Evolutionary conservation across 2,329 filamentous ascomycete species (phyloP), one percentile per base, ranked within the genome.

Genomic region (Alternaria arborescens): DNA sequence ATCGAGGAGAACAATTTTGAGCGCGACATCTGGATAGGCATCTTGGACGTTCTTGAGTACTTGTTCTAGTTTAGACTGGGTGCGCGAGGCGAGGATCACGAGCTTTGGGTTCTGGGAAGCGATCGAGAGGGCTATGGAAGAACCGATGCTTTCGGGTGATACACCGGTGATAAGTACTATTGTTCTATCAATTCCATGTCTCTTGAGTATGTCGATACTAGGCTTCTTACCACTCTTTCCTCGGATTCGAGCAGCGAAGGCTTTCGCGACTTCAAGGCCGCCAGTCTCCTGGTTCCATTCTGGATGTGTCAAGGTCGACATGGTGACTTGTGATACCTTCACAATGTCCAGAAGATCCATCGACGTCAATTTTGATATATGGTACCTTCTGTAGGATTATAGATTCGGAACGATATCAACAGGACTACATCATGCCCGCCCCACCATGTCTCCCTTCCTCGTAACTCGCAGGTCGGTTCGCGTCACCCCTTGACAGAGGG

Each of bases 81-180:
- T 83, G 52, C 85, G 84, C 18, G 82, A 82, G 11, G 73, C 74
- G 32, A 78, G 71, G 22, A 78, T 68, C 0, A 78, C 52, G 8
- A 78, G 66, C 10, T 47, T 24, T 0, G 75, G 74, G 1, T 50
- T 54, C 55, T 76, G 72, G 0, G 73, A 76, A 24, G 73, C 73
- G 10, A 76, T 65, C 20, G 66, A 63, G 3, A 67, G 26, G n/a
- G 72, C 69, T 30, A 68, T 75, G 6, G 73, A 70, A 12, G 71
- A 75, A 8, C 74, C 73, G 20, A 77, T 77, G 20, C 65, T 68
- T 52, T 73, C 71, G 12, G 72, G 71, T 16, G 68, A 71, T 7
- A 77, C 65, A 32, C 74, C 74, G 2, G 74, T 76, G 40, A 82
- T 78, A 20, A 84, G 74, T 30, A 84, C 74, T 77, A 11, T 0